Evolutionary conservation across 306 rosid genomes (phyloP), one percentile per base, ranked within the genome.

Genomic region (Sicyos edulis): DNA sequence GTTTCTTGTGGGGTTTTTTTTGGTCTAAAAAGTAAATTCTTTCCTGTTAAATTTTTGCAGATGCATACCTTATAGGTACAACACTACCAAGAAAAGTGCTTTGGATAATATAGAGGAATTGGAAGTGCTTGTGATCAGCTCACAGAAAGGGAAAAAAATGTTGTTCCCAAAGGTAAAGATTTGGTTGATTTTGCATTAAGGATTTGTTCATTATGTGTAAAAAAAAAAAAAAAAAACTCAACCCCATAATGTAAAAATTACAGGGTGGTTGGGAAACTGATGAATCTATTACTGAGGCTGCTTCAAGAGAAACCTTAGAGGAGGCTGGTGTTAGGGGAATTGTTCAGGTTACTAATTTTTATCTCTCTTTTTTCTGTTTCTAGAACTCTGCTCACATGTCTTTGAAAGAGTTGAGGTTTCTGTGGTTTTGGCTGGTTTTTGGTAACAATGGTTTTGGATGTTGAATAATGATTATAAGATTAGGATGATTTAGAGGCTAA

Each of bases 201-300:
- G 7, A 8, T 26, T 26, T 26, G 20, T 19, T 47, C 29, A 54
- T n/a, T 52, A 3, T 53, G 61, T 22, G 29, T 26, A 1, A 26
- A 26, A 26, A 26, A 26, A 26, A 26, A 26, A 37, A 26, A 34
- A 6, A 56, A 55, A 29, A 6, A 29, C 2, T n/a, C 1, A 17
- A 26, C 16, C 4, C 16, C 6, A 1, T 32, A 14, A 45, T 16
- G 29, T 29, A 8, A 3, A 19, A 17, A 15, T 82, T 40, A 53
- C 8, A 92, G 98, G 98, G 98, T 82, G 98, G 98, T 2, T 92
- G 98, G 98, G 98, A 92, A 75, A 24, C 70, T 15, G 98, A 92
- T 55, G 96, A 92, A 83, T 85, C 96, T 21, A 91, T 82, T 72
- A 87, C 80, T 79, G 91, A 87, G 80, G 98, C 98, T 54, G 98